These are phyloP conservation scores for Selaginella tamariscina DNA, from an alignment of 75 land plant species.

Conservation along the genomic window DNA sequence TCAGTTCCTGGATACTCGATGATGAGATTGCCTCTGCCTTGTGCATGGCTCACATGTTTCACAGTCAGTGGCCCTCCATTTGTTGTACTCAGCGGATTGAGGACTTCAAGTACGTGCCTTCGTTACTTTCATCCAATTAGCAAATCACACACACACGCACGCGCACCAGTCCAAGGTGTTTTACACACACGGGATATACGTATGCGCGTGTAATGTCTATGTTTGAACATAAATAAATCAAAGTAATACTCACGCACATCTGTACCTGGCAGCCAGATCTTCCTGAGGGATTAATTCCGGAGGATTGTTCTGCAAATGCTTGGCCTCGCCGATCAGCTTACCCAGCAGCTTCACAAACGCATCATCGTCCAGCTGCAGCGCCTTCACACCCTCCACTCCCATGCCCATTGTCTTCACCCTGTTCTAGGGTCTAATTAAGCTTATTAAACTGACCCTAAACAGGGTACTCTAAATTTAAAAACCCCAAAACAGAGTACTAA, in stretches of 20 bases:
- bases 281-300: constrained; percentile 75
- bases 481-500: constrained; percentile 1
- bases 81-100: constrained; percentile 43
- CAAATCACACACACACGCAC: too few species aligned
- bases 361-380: constrained; percentile 20
- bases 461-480: neutral
- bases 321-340: constrained; percentile 65
- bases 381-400: constrained; percentile 15
- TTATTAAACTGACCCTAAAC: too few species aligned
- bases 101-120: constrained; percentile 61
- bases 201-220: too few species aligned
- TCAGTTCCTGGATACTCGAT: constrained; percentile 85
- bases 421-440: neutral
- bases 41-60: constrained; percentile 46
- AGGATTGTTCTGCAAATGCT: constrained; percentile 77
- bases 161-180: too few species aligned
- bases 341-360: constrained; percentile 45
- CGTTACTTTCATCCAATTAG: too few species aligned
- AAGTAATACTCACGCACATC: too few species aligned
- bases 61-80: constrained; percentile 58
- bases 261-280: constrained; percentile 52
- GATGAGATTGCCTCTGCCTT: constrained; percentile 63
- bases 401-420: neutral
- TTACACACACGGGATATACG: too few species aligned
- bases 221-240: too few species aligned